A percentile compares a stretch with the other conserved stretches of the same genome.
phyloP scores from a whole-genome alignment of 2,329 filamentous ascomycete species.

The Ploettnerulaceae sp. region DNA sequence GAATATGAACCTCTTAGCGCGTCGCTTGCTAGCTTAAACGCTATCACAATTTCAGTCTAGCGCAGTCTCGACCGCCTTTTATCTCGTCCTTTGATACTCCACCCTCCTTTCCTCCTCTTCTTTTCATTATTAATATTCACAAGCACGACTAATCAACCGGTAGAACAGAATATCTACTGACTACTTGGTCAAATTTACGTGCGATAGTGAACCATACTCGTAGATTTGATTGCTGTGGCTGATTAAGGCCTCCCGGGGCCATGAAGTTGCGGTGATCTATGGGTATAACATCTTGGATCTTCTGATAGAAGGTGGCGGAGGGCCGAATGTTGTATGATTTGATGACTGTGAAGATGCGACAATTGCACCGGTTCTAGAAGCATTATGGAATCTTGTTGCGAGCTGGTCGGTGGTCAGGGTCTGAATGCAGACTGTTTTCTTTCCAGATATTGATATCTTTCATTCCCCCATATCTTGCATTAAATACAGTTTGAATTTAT shows the following conservation, averaged over 20 bases:
- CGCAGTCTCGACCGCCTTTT: not conserved
- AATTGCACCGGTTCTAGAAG: too few species aligned
- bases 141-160: slow-evolving; percentile 13
- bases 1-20: slow-evolving; percentile 4
- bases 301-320: too few species aligned
- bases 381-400: too few species aligned
- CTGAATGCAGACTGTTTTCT: too few species aligned
- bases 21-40: slow-evolving; percentile 1
- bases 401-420: too few species aligned
- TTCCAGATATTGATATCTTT: too few species aligned
- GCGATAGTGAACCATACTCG: slow-evolving; percentile 23
- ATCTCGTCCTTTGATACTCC: not conserved
- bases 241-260: slow-evolving; percentile 9
- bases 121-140: slow-evolving; percentile 15
- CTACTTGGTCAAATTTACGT: slow-evolving; percentile 32
- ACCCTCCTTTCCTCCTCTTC: not conserved
- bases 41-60: slow-evolving; percentile 1
- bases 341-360: too few species aligned
- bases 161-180: slow-evolving; percentile 21
- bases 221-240: slow-evolving; percentile 15
- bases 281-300: slow-evolving; percentile 13
- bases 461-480: too few species aligned
- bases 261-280: slow-evolving; percentile 9
- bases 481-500: too few species aligned
- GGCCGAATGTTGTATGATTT: not conserved